Conservation (phyloP, 208 protist genomes). For the Phytomonas sp. region DNA sequence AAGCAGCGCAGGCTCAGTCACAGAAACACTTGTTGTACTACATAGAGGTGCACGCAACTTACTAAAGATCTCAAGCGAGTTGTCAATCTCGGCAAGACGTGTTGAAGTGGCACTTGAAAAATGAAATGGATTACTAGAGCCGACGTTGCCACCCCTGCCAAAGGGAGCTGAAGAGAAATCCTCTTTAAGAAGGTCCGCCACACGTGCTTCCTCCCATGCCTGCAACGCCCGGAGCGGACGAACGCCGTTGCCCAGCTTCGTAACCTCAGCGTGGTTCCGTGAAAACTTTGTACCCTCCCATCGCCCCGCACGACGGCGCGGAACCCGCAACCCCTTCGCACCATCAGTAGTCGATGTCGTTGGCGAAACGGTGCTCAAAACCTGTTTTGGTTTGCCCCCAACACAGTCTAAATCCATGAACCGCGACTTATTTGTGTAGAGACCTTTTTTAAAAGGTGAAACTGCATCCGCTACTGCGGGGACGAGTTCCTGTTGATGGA, state of each 20-base stretch:
- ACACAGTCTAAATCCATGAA: too few species aligned
- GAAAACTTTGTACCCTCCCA: too few species aligned
- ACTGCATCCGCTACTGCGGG: too few species aligned
- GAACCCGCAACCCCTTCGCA: too few species aligned
- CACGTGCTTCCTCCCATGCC: constrained; percentile 29
- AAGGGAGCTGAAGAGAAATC: constrained; percentile 9
- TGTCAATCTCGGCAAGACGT: constrained; percentile 12
- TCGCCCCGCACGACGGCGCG: too few species aligned
- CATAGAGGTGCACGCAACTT: background rate
- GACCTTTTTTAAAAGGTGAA: too few species aligned
- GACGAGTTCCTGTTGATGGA: too few species aligned
- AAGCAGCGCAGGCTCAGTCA: too few species aligned
- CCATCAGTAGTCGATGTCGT: background rate
- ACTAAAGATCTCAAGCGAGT: background rate
- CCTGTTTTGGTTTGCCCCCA: background rate
- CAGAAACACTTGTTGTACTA: too few species aligned
- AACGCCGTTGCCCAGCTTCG: constrained; percentile 10
- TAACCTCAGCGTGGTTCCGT: background rate
- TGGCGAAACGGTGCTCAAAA: background rate
- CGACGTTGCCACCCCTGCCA: constrained; percentile 1
- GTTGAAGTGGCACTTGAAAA: constrained; percentile 10
- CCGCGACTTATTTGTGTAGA: too few species aligned
- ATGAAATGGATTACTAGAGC: constrained; percentile 25
- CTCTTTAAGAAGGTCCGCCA: constrained; percentile 27
- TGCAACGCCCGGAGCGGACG: constrained; percentile 13